These are phyloP conservation scores for Nemania sp. DNA, from an alignment of 2,329 filamentous ascomycete species.

Conservation along the genomic window DNA sequence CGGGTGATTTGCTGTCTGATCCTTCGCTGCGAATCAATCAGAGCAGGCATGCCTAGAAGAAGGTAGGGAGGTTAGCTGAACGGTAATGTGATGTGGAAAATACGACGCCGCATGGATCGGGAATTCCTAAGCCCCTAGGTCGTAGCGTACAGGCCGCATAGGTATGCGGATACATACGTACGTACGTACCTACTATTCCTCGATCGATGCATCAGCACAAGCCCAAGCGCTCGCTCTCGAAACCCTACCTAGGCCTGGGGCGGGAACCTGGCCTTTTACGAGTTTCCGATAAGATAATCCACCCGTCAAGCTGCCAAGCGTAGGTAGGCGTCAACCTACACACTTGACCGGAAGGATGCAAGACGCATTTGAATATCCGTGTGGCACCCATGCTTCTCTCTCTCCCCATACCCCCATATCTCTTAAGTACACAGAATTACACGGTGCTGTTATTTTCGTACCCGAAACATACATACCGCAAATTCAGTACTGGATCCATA, in stretches of 20 bases:
- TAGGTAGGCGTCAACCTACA: not conserved
- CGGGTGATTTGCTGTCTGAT: slow-evolving; percentile 24
- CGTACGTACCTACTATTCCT: not conserved
- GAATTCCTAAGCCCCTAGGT: not conserved
- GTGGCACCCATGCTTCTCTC: not conserved
- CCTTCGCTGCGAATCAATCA: slow-evolving; percentile 10
- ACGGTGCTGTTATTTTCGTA: not conserved
- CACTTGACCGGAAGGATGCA: slow-evolving; percentile 1
- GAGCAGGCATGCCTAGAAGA: not conserved
- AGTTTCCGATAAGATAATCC: slow-evolving; percentile 3
- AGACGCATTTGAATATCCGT: slow-evolving; percentile 16
- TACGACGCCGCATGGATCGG: slow-evolving; percentile 12
- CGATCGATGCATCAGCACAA: not conserved
- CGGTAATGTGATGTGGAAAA: not conserved
- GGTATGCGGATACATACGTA: no score
- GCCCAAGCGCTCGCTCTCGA: not conserved
- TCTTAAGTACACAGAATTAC: not conserved
- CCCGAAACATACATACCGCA: not conserved
- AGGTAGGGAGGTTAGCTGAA: not conserved
- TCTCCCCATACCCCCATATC: not conserved
- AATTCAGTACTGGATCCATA: no score
- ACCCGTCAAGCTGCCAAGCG: slow-evolving; percentile 10
- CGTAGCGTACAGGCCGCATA: no score
- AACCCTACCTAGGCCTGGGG: no score
- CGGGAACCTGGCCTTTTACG: not conserved